Evolutionary conservation across 1,284 basidiomycete genomes (phyloP).

Genomic region (Phenoliferia sp.): DNA sequence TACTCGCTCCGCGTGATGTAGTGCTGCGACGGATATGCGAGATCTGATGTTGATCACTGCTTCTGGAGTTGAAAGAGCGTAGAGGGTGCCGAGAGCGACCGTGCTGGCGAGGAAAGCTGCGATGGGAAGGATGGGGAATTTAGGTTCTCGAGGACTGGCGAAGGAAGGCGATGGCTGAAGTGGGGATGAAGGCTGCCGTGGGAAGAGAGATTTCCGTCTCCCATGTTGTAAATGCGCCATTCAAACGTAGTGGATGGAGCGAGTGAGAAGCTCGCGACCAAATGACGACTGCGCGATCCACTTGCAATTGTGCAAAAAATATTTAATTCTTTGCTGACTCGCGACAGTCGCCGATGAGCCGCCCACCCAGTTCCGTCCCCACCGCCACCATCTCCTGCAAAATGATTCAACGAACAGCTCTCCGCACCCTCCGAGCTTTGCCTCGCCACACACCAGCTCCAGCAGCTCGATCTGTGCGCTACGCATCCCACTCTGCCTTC

Average conservation of each 20-base stretch:
- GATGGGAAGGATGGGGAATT: constrained; percentile 4
- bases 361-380: no score
- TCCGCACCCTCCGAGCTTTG: not conserved
- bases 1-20: not conserved
- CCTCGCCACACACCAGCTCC: not conserved
- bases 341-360: no score
- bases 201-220: not conserved
- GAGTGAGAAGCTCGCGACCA: no score
- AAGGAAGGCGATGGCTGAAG: not conserved
- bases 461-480: not conserved
- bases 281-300: no score
- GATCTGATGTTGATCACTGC: constrained; percentile 22
- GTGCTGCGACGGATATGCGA: constrained; percentile 15
- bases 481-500: not conserved
- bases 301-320: no score
- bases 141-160: not conserved
- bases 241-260: no score
- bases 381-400: not conserved
- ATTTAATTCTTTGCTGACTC: no score
- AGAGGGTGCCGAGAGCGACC: constrained; percentile 14
- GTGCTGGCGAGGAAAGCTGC: constrained; percentile 11
- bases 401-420: not conserved
- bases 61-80: constrained; percentile 9
- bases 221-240: no score
- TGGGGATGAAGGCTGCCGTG: not conserved